phyloP scores from a whole-genome alignment of 2,329 filamentous ascomycete species.

The Colletotrichum falcatum region DNA sequence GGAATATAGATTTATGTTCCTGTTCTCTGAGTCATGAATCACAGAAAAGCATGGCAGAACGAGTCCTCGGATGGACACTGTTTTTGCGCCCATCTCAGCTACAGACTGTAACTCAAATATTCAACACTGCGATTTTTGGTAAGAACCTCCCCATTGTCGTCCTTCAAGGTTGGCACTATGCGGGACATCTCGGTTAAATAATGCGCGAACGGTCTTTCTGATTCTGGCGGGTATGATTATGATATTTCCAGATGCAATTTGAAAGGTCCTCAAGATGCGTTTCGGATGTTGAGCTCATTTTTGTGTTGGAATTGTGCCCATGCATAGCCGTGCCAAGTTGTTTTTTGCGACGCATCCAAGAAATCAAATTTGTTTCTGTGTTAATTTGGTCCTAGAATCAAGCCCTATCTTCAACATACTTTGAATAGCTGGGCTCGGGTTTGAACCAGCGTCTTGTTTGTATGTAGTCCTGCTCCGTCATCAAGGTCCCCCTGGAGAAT shows the following conservation, averaged over 20 bases:
- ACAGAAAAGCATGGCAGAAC: background rate
- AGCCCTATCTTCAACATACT: background rate
- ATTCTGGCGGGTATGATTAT: no score
- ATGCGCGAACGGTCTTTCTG: no score
- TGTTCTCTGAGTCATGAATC: background rate
- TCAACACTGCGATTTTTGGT: background rate
- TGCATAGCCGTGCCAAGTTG: background rate
- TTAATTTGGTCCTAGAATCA: rapidly evolving
- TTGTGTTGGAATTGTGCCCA: background rate
- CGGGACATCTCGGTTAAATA: no score
- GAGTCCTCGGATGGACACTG: background rate
- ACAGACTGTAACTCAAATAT: background rate
- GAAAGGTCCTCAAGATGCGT: rapidly evolving
- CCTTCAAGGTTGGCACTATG: no score
- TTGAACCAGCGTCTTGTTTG: background rate
- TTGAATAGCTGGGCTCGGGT: background rate
- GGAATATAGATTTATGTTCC: rapidly evolving
- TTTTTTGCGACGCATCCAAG: background rate
- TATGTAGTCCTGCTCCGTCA: background rate
- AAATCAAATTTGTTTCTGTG: background rate
- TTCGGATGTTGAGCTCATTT: background rate
- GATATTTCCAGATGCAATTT: rapidly evolving
- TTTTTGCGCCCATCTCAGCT: background rate
- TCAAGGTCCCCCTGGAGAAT: background rate
- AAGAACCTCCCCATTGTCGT: no score